Evolutionary conservation across 805 yeast species (phyloP).

Genomic region (Priceomyces haplophilus): DNA sequence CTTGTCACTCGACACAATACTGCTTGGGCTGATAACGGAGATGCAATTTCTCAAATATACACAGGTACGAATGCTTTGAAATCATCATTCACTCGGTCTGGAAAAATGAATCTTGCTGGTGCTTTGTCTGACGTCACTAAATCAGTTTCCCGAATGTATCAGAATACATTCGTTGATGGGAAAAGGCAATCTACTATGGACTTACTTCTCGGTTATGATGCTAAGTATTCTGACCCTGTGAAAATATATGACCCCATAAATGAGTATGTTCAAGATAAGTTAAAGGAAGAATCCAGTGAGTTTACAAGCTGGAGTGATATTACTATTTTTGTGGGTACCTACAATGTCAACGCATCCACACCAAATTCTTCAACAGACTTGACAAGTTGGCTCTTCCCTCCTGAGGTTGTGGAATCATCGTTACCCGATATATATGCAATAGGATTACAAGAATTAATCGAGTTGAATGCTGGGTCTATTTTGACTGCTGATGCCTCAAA

Average conservation of each 20-base stretch:
- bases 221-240: slow-evolving; percentile 63
- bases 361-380: slow-evolving; percentile 54
- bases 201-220: slow-evolving; percentile 74
- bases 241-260: slow-evolving; percentile 81
- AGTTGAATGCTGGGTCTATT: slow-evolving; percentile 86
- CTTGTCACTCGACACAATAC: slow-evolving; percentile 73
- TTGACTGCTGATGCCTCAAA: slow-evolving; percentile 80
- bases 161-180: slow-evolving; percentile 92
- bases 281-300: slow-evolving; percentile 45
- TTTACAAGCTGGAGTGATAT: slow-evolving; percentile 63
- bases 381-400: slow-evolving; percentile 79
- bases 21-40: slow-evolving; percentile 75
- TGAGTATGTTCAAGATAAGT: slow-evolving; percentile 72
- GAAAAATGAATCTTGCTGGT: slow-evolving; percentile 95
- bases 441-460: slow-evolving; percentile 93
- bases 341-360: slow-evolving; percentile 75
- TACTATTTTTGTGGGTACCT: slow-evolving; percentile 76
- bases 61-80: slow-evolving; percentile 63
- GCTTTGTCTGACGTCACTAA: slow-evolving; percentile 97
- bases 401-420: slow-evolving; percentile 33
- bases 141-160: slow-evolving; percentile 91
- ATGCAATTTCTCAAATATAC: slow-evolving; percentile 60
- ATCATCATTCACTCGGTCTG: slow-evolving; percentile 89
- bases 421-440: slow-evolving; percentile 81
- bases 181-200: slow-evolving; percentile 89